Conservation (phyloP, 2,329 filamentous ascomycete genomes). For the Alternaria atra region DNA sequence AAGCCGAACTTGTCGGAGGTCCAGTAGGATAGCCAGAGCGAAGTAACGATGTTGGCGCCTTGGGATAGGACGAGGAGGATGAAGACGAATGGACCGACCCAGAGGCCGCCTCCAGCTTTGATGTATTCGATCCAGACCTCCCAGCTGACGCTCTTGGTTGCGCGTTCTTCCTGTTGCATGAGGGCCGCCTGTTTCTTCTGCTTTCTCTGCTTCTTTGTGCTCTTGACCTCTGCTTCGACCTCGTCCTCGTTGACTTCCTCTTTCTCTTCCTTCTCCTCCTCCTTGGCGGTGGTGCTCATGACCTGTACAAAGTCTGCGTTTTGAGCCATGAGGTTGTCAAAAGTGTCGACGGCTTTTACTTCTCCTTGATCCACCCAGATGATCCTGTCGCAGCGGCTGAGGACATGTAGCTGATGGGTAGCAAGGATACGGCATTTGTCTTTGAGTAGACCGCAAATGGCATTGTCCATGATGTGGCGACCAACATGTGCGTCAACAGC, state of each 20-base stretch:
- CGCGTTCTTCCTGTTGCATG: slow-evolving; percentile 79
- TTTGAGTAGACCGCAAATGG: slow-evolving; percentile 86
- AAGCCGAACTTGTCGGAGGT: slow-evolving; percentile 79
- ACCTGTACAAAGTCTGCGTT: slow-evolving; percentile 81
- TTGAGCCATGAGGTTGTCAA: slow-evolving; percentile 82
- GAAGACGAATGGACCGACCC: slow-evolving; percentile 72
- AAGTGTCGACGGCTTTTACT: slow-evolving; percentile 87
- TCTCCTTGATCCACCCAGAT: slow-evolving; percentile 90
- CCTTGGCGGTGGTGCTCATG: slow-evolving; percentile 80
- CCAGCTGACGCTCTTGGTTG: slow-evolving; percentile 80
- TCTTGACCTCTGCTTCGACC: slow-evolving; percentile 65
- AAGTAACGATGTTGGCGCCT: slow-evolving; percentile 85
- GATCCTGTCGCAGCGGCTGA: slow-evolving; percentile 89
- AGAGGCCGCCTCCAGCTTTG: slow-evolving; percentile 73
- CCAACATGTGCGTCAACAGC: slow-evolving; percentile 68
- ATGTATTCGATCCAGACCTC: slow-evolving; percentile 81
- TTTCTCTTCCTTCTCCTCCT: slow-evolving; percentile 59
- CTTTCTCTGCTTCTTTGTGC: slow-evolving; percentile 55
- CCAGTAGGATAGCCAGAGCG: slow-evolving; percentile 94
- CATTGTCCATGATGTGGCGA: slow-evolving; percentile 85
- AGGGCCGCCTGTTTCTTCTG: slow-evolving; percentile 64
- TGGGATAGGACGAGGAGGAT: slow-evolving; percentile 75
- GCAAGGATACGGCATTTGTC: slow-evolving; percentile 91
- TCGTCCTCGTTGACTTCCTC: slow-evolving; percentile 62
- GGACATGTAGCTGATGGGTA: slow-evolving; percentile 93